Evolutionary conservation across 306 rosid genomes (phyloP).

Genomic region (Datisca glomerata): DNA sequence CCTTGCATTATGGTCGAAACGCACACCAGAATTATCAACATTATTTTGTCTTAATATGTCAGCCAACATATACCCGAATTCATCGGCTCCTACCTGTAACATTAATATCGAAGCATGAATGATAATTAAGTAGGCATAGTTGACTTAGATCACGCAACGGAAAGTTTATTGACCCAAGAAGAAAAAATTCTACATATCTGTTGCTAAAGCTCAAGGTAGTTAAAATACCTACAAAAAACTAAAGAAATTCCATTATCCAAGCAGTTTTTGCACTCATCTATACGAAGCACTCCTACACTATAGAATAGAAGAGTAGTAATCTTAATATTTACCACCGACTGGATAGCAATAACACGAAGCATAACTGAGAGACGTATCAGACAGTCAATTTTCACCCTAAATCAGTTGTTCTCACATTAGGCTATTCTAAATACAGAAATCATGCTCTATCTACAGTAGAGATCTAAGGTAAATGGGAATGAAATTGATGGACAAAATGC

Average conservation of each 20-base stretch:
- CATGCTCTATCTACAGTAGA: not conserved
- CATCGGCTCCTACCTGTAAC: slow-evolving; percentile 84
- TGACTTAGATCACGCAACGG: not conserved
- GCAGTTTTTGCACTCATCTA: too few relatives aligned
- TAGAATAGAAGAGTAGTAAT: too few relatives aligned
- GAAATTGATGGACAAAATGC: slow-evolving; percentile 7
- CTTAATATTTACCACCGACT: not conserved
- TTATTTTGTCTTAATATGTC: slow-evolving; percentile 53
- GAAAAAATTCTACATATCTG: not conserved
- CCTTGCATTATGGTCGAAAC: slow-evolving; percentile 69
- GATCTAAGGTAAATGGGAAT: not conserved
- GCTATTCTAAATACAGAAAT: too few relatives aligned
- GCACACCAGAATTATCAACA: slow-evolving; percentile 61
- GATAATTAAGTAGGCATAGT: too few relatives aligned
- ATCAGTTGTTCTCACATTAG: too few relatives aligned
- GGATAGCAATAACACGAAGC: not conserved
- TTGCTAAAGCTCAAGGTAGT: not conserved
- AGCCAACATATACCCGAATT: slow-evolving; percentile 73
- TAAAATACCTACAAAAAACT: not conserved
- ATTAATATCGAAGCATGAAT: too few relatives aligned
- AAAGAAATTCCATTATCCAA: too few relatives aligned
- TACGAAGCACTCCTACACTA: too few relatives aligned
- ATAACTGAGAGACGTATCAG: too few relatives aligned
- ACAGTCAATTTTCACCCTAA: too few relatives aligned
- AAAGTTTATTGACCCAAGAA: not conserved